Conservation (phyloP, 1,139 yeast species). For the Yamadazyma atmosphaerica region DNA sequence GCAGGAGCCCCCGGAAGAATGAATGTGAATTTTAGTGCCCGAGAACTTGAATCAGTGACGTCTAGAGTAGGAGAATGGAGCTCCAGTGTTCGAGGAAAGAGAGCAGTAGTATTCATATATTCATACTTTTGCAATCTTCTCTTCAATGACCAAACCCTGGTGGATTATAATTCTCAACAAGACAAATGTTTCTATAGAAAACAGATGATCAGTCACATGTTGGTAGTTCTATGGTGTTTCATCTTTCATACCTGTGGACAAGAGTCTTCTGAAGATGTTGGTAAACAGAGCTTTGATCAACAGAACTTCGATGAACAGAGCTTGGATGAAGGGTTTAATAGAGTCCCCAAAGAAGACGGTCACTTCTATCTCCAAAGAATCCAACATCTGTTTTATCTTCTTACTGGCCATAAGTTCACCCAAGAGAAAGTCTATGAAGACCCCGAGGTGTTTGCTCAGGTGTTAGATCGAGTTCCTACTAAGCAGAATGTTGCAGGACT, state of each 20-base stretch:
- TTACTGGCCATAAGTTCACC: conserved; percentile 19
- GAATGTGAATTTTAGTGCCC: conserved; percentile 62
- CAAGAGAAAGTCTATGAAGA: conserved; percentile 20
- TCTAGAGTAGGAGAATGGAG: conserved; percentile 54
- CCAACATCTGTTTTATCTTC: conserved; percentile 25
- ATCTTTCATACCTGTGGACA: conserved; percentile 41
- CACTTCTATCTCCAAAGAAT: conserved; percentile 39
- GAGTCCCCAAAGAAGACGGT: conserved; percentile 41
- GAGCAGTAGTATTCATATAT: conserved; percentile 47
- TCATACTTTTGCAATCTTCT: conserved; percentile 54
- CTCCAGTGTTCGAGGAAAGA: conserved; percentile 13
- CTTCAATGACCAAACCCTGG: conserved; percentile 32
- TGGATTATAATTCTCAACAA: conserved; percentile 40
- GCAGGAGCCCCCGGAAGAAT: conserved; percentile 79
- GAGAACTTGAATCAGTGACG: conserved; percentile 50
- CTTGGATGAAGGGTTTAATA: no score
- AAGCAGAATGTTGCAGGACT: conserved; percentile 44
- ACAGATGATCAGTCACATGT: conserved; percentile 37
- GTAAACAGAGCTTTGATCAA: no score
- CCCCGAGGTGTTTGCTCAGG: conserved; percentile 17
- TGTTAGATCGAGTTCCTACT: conserved; percentile 15
- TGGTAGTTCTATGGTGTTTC: conserved; percentile 48
- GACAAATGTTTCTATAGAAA: conserved; percentile 53
- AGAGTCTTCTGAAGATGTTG: no score
- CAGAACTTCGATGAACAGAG: no score